Conservation (phyloP, 495 filamentous ascomycete genomes). For the Polyplosphaeria fusca region DNA sequence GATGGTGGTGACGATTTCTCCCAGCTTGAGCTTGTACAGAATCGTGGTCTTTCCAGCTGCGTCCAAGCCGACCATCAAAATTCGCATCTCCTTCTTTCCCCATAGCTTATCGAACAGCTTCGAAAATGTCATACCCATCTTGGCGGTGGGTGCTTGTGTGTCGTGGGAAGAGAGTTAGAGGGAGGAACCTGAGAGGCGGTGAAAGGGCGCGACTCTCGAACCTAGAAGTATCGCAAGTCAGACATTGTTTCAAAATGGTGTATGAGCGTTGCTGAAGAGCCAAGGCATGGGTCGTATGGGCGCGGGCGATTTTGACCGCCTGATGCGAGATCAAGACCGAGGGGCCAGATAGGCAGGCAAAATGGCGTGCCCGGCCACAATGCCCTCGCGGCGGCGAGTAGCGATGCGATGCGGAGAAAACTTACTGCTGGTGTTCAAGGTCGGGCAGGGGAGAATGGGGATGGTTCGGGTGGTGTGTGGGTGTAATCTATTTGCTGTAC, state of each 20-base stretch:
- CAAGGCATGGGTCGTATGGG: not conserved
- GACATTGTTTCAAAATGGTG: slow-evolving; percentile 1
- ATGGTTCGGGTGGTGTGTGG: slow-evolving; percentile 21
- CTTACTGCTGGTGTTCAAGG: slow-evolving; percentile 31
- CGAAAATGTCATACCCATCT: slow-evolving; percentile 92
- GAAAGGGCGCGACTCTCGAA: slow-evolving; percentile 29
- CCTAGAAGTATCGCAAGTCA: slow-evolving; percentile 13
- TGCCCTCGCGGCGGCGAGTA: not conserved
- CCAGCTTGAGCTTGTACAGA: slow-evolving; percentile 99
- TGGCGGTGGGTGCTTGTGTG: slow-evolving; percentile 46
- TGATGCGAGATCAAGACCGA: slow-evolving; percentile 14
- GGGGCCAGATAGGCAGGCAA: slow-evolving; percentile 12
- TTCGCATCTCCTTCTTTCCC: slow-evolving; percentile 99
- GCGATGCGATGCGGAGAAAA: not conserved
- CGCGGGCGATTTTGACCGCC: slow-evolving; percentile 11
- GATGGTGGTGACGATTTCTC: slow-evolving; percentile 99
- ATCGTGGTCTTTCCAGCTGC: slow-evolving; percentile 99
- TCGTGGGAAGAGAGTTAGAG: slow-evolving; percentile 9
- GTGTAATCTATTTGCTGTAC: slow-evolving; percentile 35
- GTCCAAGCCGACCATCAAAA: slow-evolving; percentile 99
- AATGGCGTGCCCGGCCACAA: slow-evolving; percentile 1
- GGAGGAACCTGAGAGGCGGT: slow-evolving; percentile 29
- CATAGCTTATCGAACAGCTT: slow-evolving; percentile 92
- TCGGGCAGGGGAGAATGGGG: slow-evolving; percentile 16
- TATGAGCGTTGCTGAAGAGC: not conserved